A percentile compares a stretch with the other conserved stretches of the same genome.
Conservation (phyloP, 129 eudicot species). For the Oenanthe sinensis region DNA sequence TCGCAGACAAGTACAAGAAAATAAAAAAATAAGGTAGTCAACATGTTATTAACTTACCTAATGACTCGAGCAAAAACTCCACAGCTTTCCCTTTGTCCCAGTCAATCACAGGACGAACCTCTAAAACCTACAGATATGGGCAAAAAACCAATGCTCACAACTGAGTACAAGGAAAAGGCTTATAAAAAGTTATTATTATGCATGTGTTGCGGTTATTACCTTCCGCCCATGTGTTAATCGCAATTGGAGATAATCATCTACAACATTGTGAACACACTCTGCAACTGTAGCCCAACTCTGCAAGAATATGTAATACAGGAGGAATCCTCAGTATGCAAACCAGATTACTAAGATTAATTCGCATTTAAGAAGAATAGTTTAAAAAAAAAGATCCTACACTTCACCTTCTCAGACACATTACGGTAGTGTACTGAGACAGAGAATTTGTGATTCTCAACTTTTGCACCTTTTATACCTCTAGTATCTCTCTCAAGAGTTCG, state of each 20-base stretch:
- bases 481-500: slow-evolving; percentile 62
- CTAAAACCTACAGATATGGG: slow-evolving; percentile 61
- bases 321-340: neutral
- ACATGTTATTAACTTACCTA: slow-evolving; percentile 36
- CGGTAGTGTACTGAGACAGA: slow-evolving; percentile 96
- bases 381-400: neutral
- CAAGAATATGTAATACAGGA: neutral
- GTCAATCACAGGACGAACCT: slow-evolving; percentile 84
- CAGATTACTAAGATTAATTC: neutral
- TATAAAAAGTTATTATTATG: neutral
- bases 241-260: slow-evolving; percentile 64
- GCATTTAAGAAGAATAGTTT: neutral
- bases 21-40: neutral
- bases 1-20: neutral
- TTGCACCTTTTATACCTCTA: slow-evolving; percentile 65
- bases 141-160: neutral
- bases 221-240: slow-evolving; percentile 90
- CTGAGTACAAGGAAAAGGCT: neutral
- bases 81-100: slow-evolving; percentile 99
- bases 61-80: slow-evolving; percentile 75
- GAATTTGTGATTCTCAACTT: slow-evolving; percentile 90
- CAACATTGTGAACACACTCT: slow-evolving; percentile 62
- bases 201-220: slow-evolving; percentile 22
- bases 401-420: slow-evolving; percentile 83
- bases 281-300: slow-evolving; percentile 84